These are phyloP conservation scores for Pulveroboletus sp. DNA, from an alignment of 1,284 basidiomycete genomes.

Conservation along the genomic window DNA sequence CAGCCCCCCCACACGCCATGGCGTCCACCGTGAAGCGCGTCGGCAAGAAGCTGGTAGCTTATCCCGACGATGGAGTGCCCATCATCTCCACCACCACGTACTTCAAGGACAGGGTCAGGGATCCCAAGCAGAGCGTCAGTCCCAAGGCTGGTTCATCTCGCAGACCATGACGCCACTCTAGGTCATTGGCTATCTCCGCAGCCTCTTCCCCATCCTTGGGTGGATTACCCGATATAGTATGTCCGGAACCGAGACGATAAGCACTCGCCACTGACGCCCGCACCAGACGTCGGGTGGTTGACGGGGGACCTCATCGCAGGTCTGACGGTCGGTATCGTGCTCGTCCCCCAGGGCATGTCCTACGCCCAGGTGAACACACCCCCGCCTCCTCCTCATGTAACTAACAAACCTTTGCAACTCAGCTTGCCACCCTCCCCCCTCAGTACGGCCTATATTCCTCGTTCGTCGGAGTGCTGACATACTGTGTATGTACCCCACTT, in stretches of 20 bases:
- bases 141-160: neutral
- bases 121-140: slow-evolving; percentile 53
- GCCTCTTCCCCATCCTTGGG: slow-evolving; percentile 79
- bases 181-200: slow-evolving; percentile 60
- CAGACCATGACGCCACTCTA: slow-evolving; percentile 33
- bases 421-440: slow-evolving; percentile 83
- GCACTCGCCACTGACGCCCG: neutral
- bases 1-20: slow-evolving; percentile 36
- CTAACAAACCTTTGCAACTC: slow-evolving; percentile 14
- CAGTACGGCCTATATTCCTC: slow-evolving; percentile 97
- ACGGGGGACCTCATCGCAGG: slow-evolving; percentile 86
- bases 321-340: slow-evolving; percentile 87
- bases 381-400: neutral
- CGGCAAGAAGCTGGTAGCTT: slow-evolving; percentile 59
- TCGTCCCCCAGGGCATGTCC: slow-evolving; percentile 89
- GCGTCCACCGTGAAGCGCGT: slow-evolving; percentile 47
- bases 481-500: slow-evolving; percentile 60
- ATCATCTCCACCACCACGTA: slow-evolving; percentile 59
- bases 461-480: slow-evolving; percentile 85
- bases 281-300: slow-evolving; percentile 67
- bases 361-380: slow-evolving; percentile 60
- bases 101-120: slow-evolving; percentile 40
- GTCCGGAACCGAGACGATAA: slow-evolving; percentile 24
- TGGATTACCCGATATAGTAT: slow-evolving; percentile 87
- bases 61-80: slow-evolving; percentile 60